A percentile compares a stretch with the other conserved stretches of the same genome.
These are phyloP conservation scores for Ascochyta koolunga DNA, from an alignment of 2,329 filamentous ascomycete genomes.

Conservation along the genomic window DNA sequence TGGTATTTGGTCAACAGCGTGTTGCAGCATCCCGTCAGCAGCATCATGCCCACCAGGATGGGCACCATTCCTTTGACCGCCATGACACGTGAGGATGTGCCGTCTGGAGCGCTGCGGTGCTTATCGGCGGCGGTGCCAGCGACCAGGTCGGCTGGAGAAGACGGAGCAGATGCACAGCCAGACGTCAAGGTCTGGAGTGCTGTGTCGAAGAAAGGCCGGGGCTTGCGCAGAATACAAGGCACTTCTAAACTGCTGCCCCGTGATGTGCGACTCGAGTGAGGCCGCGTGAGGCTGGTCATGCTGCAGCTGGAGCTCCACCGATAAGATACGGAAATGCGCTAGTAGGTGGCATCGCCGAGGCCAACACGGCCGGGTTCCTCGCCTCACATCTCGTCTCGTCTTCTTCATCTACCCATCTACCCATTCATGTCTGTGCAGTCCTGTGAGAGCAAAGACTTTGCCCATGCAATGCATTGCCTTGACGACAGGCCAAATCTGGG, in stretches of 20 bases:
- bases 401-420: neutral
- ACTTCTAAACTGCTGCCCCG: constrained; percentile 33
- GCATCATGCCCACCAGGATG: constrained; percentile 92
- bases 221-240: constrained; percentile 17
- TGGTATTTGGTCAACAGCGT: constrained; percentile 97
- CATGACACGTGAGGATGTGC: constrained; percentile 58
- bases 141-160: constrained; percentile 2
- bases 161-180: neutral
- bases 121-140: neutral
- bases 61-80: constrained; percentile 74
- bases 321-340: constrained; percentile 27
- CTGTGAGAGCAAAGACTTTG: neutral
- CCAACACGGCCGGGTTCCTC: neutral
- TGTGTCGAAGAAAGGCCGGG: neutral
- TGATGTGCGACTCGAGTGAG: constrained; percentile 33
- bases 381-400: neutral
- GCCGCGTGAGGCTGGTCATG: constrained; percentile 39
- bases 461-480: neutral
- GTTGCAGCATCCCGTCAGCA: constrained; percentile 94
- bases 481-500: neutral
- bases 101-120: constrained; percentile 8
- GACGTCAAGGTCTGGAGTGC: neutral
- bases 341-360: constrained; percentile 4
- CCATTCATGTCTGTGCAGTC: neutral
- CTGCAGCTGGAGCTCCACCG: constrained; percentile 25